phyloP scores from a whole-genome alignment of 495 filamentous ascomycete species.

The Aspergillus cristatus region DNA sequence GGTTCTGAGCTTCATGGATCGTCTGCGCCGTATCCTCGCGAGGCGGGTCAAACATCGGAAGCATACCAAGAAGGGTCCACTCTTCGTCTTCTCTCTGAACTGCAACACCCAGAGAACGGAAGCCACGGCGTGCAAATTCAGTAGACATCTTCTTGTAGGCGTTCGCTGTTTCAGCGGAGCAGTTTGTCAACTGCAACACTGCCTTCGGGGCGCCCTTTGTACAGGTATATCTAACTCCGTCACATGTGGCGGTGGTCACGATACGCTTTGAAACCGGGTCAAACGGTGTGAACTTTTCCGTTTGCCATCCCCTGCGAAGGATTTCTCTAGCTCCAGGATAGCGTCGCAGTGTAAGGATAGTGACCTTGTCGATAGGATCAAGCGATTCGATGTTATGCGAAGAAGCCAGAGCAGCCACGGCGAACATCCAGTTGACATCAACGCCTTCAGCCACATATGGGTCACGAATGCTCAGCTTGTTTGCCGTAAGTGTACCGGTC shows the following conservation, averaged over 20 bases:
- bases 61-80: slow-evolving; percentile 60
- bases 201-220: slow-evolving; percentile 68
- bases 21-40: slow-evolving; percentile 70
- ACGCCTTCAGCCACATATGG: slow-evolving; percentile 64
- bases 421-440: slow-evolving; percentile 69
- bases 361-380: slow-evolving; percentile 68
- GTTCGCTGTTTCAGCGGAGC: slow-evolving; percentile 48
- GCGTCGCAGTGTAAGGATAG: slow-evolving; percentile 54
- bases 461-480: slow-evolving; percentile 61
- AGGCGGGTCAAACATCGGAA: slow-evolving; percentile 69
- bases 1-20: slow-evolving; percentile 60
- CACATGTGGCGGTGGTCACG: slow-evolving; percentile 50
- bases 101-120: slow-evolving; percentile 66
- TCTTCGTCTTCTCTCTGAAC: slow-evolving; percentile 51
- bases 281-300: slow-evolving; percentile 62
- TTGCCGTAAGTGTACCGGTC: slow-evolving; percentile 63
- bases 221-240: slow-evolving; percentile 55
- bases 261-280: slow-evolving; percentile 71
- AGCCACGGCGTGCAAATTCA: slow-evolving; percentile 65
- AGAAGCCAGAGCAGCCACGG: slow-evolving; percentile 59
- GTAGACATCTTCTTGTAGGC: slow-evolving; percentile 57
- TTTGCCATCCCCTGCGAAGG: slow-evolving; percentile 55
- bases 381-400: slow-evolving; percentile 66
- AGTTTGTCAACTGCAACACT: slow-evolving; percentile 54
- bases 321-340: slow-evolving; percentile 60